Base-by-base conservation (phyloP, 768 basidiomycete species). In the Suillus clintonianus region DNA sequence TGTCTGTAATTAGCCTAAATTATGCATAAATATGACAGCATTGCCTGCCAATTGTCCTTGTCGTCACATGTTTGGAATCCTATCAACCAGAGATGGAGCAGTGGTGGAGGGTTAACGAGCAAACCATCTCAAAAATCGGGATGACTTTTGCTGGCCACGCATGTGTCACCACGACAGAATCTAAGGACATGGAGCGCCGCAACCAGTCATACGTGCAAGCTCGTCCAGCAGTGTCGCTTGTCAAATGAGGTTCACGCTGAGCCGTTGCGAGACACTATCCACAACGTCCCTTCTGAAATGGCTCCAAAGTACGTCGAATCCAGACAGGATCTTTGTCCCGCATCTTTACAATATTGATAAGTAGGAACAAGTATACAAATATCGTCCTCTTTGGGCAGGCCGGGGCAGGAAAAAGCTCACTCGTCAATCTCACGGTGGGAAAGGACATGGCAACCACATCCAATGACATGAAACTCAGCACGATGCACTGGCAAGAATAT, bases 311-410 rank as follows among this genome's bases (percentile, higher is more conserved):
- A 27, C 27, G n/a, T n/a, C n/a, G 15, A 19, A 19, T 51, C 17
- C 9, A 19, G 50, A 32, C 17, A 51, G 11, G 17, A 30, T 51
- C 30, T 10, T 19, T 30, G 19, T 32, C 9, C 4, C 5, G 8
- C 6, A 32, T 53, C 19, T 19, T 19, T 10, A 1, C 0, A 53
- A 53, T 19, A n/a, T 32, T 32, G 10, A 32, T 53, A 5, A 32
- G 30, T 32, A 19, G 17, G 2, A 53, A 71, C n/a, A n/a, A n/a
- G n/a, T n/a, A n/a, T n/a, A n/a, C n/a, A 42, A 82, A 82, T 41
- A 68, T 82, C 45, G 68, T 83, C 3, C 62, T 83, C 22, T 81
- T 82, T 47, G 81, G 81, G 5, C 79, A 80, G 63, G 71, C 77
- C 1, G 79, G 81, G 22, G 64, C 73, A n/a, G 75, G 74, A 7